Base-by-base conservation (phyloP, 129 eudicot species). In the Chrysanthemum makinoi region DNA sequence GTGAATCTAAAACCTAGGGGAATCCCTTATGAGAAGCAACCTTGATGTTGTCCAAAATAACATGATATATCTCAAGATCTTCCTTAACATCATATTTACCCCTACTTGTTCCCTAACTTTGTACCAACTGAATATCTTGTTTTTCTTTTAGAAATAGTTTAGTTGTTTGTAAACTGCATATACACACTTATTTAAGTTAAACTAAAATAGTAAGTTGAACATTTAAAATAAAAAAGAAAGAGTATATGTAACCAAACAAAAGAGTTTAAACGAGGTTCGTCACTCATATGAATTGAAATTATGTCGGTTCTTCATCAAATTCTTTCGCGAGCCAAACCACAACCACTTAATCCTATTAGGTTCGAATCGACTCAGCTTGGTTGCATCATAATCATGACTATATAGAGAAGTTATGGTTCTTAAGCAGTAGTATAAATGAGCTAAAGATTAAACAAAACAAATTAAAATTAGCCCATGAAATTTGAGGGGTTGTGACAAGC, bases 31-130 rank as follows among this genome's bases (percentile, higher is more conserved):
- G 58, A 50, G 76, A 77, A 77, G 81, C 81, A 77, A 77, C 76
- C 81, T 62, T 62, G 81, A 70, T 62, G 76, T 63, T 30, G 76
- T 62, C 60, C 81, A 70, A 69, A 62, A 51, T 62, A 77, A 51
- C 65, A 77, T 70, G 59, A 77, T 70, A 70, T 70, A 69, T 77
- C 81, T 69, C 76, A 77, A 76, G 66, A 77, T 77, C 81, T 77
- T 77, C 66, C 76, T 30, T 77, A 69, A 69, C 76, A 69, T 70
- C 81, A 62, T 62, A 54, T 62, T 62, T 43, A 64, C 65, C 71
- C 58, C 76, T 77, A 77, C 80, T 60, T 68, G 47, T 77, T 69
- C 66, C 76, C 76, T 51, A 76, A 76, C n/a, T 69, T 47, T 51
- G 80, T 35, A 69, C 81, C 66, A 35, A 35, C 6, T 35, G 43